A percentile compares a stretch with the other conserved stretches of the same genome.
These are phyloP conservation scores for Nicotiana knightiana DNA, from an alignment of 257 asterid species.

Conservation along the genomic window DNA sequence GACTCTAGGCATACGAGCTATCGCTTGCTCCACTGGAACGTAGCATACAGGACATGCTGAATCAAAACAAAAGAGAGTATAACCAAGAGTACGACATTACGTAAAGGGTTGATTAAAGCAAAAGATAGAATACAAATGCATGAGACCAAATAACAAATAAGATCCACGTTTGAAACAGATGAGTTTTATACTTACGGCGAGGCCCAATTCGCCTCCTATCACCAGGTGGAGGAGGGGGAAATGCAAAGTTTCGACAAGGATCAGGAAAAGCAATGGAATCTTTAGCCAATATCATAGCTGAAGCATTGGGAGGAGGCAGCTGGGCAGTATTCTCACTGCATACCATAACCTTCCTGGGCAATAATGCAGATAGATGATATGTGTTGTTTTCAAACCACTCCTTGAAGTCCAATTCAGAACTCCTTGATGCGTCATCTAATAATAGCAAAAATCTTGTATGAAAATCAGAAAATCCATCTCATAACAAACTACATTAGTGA, in stretches of 20 bases:
- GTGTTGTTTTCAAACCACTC: constrained; percentile 46
- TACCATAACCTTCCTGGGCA: constrained; percentile 37
- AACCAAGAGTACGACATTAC: background rate
- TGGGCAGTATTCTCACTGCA: constrained; percentile 49
- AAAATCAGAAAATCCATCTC: background rate
- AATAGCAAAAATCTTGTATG: background rate
- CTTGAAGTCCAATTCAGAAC: constrained; percentile 49
- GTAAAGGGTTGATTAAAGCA: background rate
- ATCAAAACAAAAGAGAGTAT: constrained; percentile 20
- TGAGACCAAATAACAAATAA: background rate
- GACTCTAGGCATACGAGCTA: constrained; percentile 65
- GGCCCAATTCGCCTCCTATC: constrained; percentile 73
- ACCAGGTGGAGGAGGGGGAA: constrained; percentile 88
- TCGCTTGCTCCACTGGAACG: constrained; percentile 74
- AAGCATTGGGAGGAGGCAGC: constrained; percentile 34
- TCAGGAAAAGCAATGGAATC: constrained; percentile 22
- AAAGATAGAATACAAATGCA: background rate
- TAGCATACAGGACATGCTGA: constrained; percentile 97
- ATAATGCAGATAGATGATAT: constrained; percentile 25
- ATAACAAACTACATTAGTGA: background rate
- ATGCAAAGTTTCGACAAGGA: constrained; percentile 74
- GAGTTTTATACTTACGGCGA: constrained; percentile 63
- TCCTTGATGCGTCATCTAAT: constrained; percentile 61
- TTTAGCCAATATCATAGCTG: constrained; percentile 25
- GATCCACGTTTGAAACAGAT: constrained; percentile 4